Base-by-base conservation (phyloP, 75 land plant species). In the Pseudotsuga menziesii region DNA sequence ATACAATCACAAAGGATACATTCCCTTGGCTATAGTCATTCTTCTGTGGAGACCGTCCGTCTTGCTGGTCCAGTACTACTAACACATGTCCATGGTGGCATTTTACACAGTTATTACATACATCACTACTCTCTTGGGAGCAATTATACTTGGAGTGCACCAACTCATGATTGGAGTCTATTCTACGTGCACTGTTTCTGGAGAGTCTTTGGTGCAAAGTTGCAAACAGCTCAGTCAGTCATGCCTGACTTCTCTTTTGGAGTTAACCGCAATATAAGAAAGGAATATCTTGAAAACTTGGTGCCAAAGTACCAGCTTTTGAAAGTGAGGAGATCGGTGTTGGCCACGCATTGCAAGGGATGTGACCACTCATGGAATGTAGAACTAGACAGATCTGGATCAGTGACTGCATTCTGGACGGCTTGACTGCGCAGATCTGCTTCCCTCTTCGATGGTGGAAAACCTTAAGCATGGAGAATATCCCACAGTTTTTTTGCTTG, bases 221-320 rank as follows among this genome's bases (percentile, higher is more conserved):
- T 94, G 27, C 97, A 96, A 83, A 96, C 98, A 59, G 98, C 98
- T 0, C 98, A 93, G 73, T 96, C 98, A 6, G 91, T 96, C 75
- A 96, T 96, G 94, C 98, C 98, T 32, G 94, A 85, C 76, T 76
- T 93, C 76, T 78, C 93, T 22, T 82, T 88, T 78, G 96, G 98
- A 67, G 70, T 76, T 55, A 85, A 91, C 54, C 89, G 87, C 48
- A 96, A 88, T 79, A 79, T 91, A 73, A 32, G 56, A 69, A 92
- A 91, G 94, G 98, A 1, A 29, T 29, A 29, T 1, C 32, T 29
- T 29, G 32, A 29, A 29, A 29, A 29, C 32, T 29, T 29, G 32
- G 32, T 29, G 32, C 1, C 1, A 29, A 1, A 29, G 0, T 29
- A 29, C 32, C 32, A 29, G 32, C 32, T 29, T 29, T 29, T 29